Percentiles rank a stretch among this genome's conserved stretches.
Evolutionary conservation across 2,329 filamentous ascomycete genomes (phyloP).

Genomic region (Sclerotinia minor): DNA sequence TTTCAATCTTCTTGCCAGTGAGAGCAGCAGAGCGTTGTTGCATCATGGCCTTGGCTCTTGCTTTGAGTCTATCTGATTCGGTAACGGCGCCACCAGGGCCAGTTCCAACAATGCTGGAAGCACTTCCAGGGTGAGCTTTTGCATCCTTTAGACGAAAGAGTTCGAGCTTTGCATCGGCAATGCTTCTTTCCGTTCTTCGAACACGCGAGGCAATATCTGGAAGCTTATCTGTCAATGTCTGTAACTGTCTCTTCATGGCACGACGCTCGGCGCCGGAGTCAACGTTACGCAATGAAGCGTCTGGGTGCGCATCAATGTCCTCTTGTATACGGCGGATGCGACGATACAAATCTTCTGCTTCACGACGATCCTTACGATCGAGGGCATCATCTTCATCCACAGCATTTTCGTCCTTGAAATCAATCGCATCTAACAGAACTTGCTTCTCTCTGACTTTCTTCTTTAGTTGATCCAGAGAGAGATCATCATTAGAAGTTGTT

Average conservation of each 20-base stretch:
- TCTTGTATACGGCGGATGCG: slow-evolving; percentile 89
- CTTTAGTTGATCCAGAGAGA: slow-evolving; percentile 80
- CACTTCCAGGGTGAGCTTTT: slow-evolving; percentile 82
- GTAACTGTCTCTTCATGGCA: slow-evolving; percentile 83
- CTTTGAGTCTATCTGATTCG: slow-evolving; percentile 91
- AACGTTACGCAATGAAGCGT: slow-evolving; percentile 65
- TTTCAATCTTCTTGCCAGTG: slow-evolving; percentile 76
- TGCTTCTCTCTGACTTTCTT: slow-evolving; percentile 96
- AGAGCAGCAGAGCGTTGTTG: slow-evolving; percentile 92
- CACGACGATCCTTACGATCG: slow-evolving; percentile 84
- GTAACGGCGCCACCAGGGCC: slow-evolving; percentile 88
- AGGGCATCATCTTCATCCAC: slow-evolving; percentile 89
- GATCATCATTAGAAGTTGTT: slow-evolving; percentile 72
- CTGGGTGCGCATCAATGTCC: slow-evolving; percentile 90
- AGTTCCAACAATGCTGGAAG: slow-evolving; percentile 81
- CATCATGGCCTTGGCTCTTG: slow-evolving; percentile 96
- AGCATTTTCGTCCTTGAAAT: slow-evolving; percentile 89
- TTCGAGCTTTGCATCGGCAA: slow-evolving; percentile 87
- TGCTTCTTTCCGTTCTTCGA: slow-evolving; percentile 84
- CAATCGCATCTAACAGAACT: slow-evolving; percentile 90
- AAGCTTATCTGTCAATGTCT: slow-evolving; percentile 83
- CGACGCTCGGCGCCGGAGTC: slow-evolving; percentile 89
- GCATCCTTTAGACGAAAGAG: slow-evolving; percentile 92
- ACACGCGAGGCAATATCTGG: slow-evolving; percentile 92
- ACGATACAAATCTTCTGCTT: slow-evolving; percentile 91